Evolutionary conservation across 208 protist species (phyloP).

Genomic region (Leishmania turanica): DNA sequence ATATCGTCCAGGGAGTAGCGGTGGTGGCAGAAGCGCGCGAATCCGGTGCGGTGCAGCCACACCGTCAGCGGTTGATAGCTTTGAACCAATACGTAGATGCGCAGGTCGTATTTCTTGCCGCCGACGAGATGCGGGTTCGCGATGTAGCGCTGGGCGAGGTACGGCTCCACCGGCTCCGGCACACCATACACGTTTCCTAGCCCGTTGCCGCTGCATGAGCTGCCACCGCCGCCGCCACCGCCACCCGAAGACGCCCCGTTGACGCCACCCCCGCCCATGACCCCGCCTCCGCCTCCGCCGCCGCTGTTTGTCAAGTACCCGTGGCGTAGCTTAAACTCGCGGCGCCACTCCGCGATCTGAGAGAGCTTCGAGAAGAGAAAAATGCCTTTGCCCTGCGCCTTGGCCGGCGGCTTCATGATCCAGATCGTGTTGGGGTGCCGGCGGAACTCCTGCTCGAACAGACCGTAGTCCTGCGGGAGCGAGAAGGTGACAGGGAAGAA

Average conservation of each 20-base stretch:
- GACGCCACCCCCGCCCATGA: not conserved
- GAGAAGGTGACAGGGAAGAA: constrained; percentile 96
- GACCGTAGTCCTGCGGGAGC: constrained; percentile 94
- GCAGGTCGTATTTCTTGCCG: constrained; percentile 95
- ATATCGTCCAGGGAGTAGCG: constrained; percentile 92
- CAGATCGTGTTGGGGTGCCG: constrained; percentile 89
- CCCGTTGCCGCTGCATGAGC: not conserved
- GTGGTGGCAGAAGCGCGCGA: constrained; percentile 93
- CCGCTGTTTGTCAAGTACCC: constrained; percentile 33
- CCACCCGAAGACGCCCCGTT: constrained; percentile 3
- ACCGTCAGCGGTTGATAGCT: constrained; percentile 86
- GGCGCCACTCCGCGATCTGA: constrained; percentile 94
- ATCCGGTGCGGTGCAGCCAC: constrained; percentile 92
- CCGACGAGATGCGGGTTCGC: constrained; percentile 91
- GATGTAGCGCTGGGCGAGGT: constrained; percentile 92
- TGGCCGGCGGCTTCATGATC: constrained; percentile 98
- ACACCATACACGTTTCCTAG: constrained; percentile 34
- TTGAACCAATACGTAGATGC: constrained; percentile 93
- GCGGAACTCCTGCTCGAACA: constrained; percentile 95
- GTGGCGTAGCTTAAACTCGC: constrained; percentile 80
- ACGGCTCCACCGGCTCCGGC: constrained; percentile 71
- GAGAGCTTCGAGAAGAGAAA: constrained; percentile 97
- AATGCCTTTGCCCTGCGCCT: constrained; percentile 96
- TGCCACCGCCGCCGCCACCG: not conserved
- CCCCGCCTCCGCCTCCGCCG: constrained; percentile 10